These are phyloP conservation scores for Limnanthes douglasii DNA, from an alignment of 345 rosid genomes.

Conservation along the genomic window DNA sequence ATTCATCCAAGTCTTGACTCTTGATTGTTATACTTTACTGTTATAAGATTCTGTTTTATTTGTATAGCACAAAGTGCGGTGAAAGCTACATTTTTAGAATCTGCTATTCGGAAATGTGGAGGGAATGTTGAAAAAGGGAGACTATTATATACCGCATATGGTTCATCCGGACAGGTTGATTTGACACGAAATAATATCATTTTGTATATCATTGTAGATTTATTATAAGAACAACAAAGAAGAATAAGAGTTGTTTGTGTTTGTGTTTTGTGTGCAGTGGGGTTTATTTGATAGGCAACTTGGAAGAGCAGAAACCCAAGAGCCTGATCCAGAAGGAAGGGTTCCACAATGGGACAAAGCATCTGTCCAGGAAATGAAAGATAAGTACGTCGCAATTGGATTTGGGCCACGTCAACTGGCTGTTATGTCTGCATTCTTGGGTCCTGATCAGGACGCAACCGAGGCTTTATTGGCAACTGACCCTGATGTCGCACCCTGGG, in stretches of 20 bases:
- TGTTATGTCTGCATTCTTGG: slow-evolving; percentile 91
- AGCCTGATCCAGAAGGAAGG: slow-evolving; percentile 77
- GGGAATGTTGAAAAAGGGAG: slow-evolving; percentile 83
- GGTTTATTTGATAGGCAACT: slow-evolving; percentile 75
- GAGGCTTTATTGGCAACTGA: slow-evolving; percentile 54
- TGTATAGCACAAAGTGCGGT: slow-evolving; percentile 55
- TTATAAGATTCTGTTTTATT: neutral
- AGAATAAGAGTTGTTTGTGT: neutral
- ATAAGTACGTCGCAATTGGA: slow-evolving; percentile 63
- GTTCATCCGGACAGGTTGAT: slow-evolving; percentile 78
- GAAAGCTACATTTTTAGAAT: slow-evolving; percentile 65
- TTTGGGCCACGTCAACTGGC: slow-evolving; percentile 95
- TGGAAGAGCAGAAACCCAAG: slow-evolving; percentile 59
- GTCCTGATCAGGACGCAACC: slow-evolving; percentile 77
- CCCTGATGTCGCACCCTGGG: slow-evolving; percentile 69
- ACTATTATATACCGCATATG: slow-evolving; percentile 59
- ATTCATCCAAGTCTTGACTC: neutral
- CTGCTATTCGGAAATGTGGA: slow-evolving; percentile 87
- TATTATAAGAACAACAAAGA: too few species aligned
- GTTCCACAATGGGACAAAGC: slow-evolving; percentile 73
- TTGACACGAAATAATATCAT: too few species aligned
- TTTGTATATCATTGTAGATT: too few species aligned
- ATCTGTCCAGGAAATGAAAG: slow-evolving; percentile 80
- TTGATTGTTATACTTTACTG: slow-evolving; percentile 2
- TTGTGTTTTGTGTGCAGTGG: slow-evolving; percentile 34